Evolutionary conservation across 805 yeast species (phyloP).

Genomic region (Monosporozyma unispora): DNA sequence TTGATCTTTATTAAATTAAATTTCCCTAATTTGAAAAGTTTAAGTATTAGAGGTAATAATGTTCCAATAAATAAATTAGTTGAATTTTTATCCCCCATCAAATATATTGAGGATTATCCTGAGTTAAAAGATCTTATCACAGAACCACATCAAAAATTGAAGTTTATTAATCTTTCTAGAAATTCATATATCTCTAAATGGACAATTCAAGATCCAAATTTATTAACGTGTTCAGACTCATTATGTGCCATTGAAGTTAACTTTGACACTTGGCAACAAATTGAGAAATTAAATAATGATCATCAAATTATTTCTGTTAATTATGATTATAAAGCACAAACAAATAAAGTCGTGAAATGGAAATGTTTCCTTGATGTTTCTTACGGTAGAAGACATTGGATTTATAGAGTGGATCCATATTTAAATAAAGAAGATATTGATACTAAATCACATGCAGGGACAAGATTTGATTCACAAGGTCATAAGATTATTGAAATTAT

Average conservation of each 20-base stretch:
- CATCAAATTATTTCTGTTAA: conserved; percentile 20
- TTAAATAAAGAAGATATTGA: conserved; percentile 29
- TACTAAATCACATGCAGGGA: conserved; percentile 30
- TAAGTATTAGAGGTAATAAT: conserved; percentile 31
- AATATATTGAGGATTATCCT: conserved; percentile 8
- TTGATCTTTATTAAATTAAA: conserved; percentile 34
- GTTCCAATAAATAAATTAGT: conserved; percentile 29
- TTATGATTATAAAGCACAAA: conserved; percentile 13
- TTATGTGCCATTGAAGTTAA: conserved; percentile 61
- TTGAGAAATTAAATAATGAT: conserved; percentile 22
- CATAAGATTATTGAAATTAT: conserved; percentile 40
- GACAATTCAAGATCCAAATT: conserved; percentile 42
- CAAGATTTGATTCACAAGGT: conserved; percentile 59
- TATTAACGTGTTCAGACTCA: conserved; percentile 39
- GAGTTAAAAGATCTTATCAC: conserved; percentile 10
- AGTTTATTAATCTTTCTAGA: conserved; percentile 59
- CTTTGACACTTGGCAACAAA: conserved; percentile 36
- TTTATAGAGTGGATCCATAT: conserved; percentile 40
- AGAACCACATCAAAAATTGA: conserved; percentile 30
- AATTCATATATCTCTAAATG: conserved; percentile 51
- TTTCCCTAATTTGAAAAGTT: conserved; percentile 31
- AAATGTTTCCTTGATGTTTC: conserved; percentile 31
- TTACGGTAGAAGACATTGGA: conserved; percentile 73
- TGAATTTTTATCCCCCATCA: conserved; percentile 28
- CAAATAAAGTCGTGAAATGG: conserved; percentile 21